Conservation (phyloP, 306 rosid species). For the Luffa aegyptiaca region DNA sequence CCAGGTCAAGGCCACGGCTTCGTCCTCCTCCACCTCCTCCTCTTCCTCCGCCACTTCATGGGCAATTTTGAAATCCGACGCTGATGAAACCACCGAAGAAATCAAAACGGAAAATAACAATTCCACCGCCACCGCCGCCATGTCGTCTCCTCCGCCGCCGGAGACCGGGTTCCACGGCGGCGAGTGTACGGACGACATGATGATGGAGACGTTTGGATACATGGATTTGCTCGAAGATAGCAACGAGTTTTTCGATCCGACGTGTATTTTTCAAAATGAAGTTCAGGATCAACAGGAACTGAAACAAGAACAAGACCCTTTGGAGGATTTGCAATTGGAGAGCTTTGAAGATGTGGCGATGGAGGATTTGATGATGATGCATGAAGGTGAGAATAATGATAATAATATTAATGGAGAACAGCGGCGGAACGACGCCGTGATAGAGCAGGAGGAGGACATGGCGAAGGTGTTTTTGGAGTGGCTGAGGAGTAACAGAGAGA, state of each 20-base stretch:
- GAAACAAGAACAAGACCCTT: slow-evolving; percentile 3
- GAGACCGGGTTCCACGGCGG: not conserved
- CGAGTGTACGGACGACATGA: slow-evolving; percentile 39
- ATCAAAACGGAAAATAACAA: not conserved
- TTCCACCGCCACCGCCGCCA: not conserved
- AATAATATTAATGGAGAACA: not conserved
- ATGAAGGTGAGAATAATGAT: not conserved
- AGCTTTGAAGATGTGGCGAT: slow-evolving; percentile 23
- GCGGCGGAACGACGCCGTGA: not conserved
- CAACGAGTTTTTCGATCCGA: slow-evolving; percentile 52
- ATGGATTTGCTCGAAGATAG: slow-evolving; percentile 60
- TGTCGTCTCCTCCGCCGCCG: slow-evolving; percentile 33
- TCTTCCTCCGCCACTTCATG: slow-evolving; percentile 64
- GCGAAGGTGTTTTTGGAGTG: slow-evolving; percentile 82
- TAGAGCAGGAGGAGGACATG: slow-evolving; percentile 39
- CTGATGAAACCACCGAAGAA: slow-evolving; percentile 29
- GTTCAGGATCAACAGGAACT: not conserved
- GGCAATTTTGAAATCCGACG: slow-evolving; percentile 54
- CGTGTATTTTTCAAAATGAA: slow-evolving; percentile 42
- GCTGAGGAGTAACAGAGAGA: slow-evolving; percentile 66
- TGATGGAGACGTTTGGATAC: slow-evolving; percentile 74
- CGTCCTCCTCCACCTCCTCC: slow-evolving; percentile 36
- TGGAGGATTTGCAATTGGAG: slow-evolving; percentile 19
- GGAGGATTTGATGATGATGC: slow-evolving; percentile 12
- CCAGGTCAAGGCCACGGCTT: slow-evolving; percentile 29